phyloP scores from a whole-genome alignment of 345 rosid species.

The Camelina sativa region DNA sequence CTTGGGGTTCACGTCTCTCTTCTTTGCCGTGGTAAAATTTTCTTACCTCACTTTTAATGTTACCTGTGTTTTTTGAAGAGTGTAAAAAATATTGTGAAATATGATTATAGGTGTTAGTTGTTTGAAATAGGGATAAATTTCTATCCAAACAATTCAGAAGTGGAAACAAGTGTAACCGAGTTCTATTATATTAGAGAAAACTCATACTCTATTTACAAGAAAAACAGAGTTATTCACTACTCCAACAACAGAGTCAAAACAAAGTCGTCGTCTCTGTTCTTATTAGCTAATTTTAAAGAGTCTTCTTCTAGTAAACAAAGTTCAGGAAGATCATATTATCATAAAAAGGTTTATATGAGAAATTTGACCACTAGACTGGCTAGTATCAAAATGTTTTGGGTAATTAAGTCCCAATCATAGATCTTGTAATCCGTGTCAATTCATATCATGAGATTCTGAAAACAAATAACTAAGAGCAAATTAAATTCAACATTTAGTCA shows the following conservation, averaged over 20 bases:
- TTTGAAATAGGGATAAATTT: conserved; percentile 22
- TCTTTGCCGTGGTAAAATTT: conserved; percentile 43
- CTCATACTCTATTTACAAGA: neutral
- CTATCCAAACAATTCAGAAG: neutral
- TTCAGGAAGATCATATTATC: neutral
- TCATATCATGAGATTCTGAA: neutral
- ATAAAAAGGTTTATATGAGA: neutral
- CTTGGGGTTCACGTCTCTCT: conserved; percentile 51
- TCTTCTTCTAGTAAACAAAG: neutral
- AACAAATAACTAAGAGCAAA: neutral
- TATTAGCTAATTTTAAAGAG: neutral
- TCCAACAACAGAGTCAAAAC: neutral
- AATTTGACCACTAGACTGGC: neutral
- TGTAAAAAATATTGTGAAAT: conserved; percentile 35
- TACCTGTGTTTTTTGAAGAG: conserved; percentile 16
- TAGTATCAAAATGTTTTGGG: neutral
- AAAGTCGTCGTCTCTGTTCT: neutral
- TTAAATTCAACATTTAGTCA: neutral
- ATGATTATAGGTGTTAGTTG: conserved; percentile 39
- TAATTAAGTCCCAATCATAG: neutral
- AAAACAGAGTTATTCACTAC: neutral
- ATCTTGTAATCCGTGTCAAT: neutral
- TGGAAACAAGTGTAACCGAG: neutral
- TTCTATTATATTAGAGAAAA: neutral
- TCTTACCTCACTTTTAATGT: neutral